Percentiles rank a stretch among this genome's conserved stretches.
These are phyloP conservation scores for Gymnopilus junonius DNA, from an alignment of 768 basidiomycete genomes.

Conservation along the genomic window DNA sequence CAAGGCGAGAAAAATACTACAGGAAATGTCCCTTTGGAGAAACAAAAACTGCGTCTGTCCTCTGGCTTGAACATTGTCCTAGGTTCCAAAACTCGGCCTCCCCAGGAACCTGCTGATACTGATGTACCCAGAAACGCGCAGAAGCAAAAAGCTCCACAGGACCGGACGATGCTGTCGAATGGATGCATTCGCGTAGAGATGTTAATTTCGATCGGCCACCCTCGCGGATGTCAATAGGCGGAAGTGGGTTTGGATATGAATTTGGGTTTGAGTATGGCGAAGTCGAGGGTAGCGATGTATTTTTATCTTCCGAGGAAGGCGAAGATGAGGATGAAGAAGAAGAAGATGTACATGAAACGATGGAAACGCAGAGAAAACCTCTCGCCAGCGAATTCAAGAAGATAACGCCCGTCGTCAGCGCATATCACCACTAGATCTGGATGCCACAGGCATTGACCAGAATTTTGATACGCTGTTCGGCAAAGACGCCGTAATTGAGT, in stretches of 20 bases:
- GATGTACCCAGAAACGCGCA: background rate
- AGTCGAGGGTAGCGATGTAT: constrained; percentile 13
- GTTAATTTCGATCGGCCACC: constrained; percentile 47
- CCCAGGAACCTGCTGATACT: background rate
- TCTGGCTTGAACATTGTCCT: constrained; percentile 1
- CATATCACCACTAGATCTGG: background rate
- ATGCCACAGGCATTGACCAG: background rate
- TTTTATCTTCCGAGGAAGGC: constrained; percentile 17
- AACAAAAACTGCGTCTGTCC: background rate
- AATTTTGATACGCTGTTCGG: background rate
- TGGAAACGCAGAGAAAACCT: background rate
- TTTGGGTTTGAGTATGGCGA: constrained; percentile 11
- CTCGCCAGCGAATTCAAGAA: background rate
- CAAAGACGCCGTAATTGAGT: background rate
- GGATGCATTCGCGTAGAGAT: constrained; percentile 28
- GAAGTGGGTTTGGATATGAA: constrained; percentile 10
- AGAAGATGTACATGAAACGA: background rate
- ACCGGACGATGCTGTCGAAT: constrained; percentile 19
- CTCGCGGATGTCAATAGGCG: constrained; percentile 34
- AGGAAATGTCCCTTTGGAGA: background rate
- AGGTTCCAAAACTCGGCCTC: background rate
- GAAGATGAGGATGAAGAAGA: constrained; percentile 4
- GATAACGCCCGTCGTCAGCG: background rate
- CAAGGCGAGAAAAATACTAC: background rate
- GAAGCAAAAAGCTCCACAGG: background rate